Base-by-base conservation (phyloP, 805 yeast species). In the Candida oleophila region DNA sequence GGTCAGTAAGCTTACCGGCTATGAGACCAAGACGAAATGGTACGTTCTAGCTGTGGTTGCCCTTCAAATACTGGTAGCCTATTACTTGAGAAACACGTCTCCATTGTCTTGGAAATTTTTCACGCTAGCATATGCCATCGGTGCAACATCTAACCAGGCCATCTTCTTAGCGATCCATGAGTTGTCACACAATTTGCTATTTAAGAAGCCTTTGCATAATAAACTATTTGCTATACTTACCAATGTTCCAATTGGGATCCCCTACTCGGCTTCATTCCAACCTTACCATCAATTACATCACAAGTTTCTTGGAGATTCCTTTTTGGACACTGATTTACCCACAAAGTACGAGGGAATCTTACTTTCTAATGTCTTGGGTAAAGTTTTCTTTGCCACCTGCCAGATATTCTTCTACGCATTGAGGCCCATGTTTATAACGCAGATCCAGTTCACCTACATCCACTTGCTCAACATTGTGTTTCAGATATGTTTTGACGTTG, bases 201-300 rank as follows among this genome's bases (percentile, higher is more conserved):
- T 90, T 77, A 86, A 80, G 55, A 81, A 78, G 53, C 95, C 96
- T 0, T 38, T 88, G 1, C 79, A 83, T 62, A 90, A 90, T 67
- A 83, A 87, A 61, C 60, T 89, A 20, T 89, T 85, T 58, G 79
- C 94, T 38, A 84, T 89, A 8, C 70, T 87, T 53, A 78, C 89
- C 33, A 90, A 90, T 62, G 68, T 88, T 34, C 96, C 97, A 1
- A 87, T 90, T 44, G 96, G 97, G 1, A 75, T 90, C 20, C 97
- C 97, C 0, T 90, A 89, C 66, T 80, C 89, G 34, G 96, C 97
- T 0, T 85, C 88, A 50, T 78, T 90, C 71, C 85, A 87, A 50
- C 96, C 96, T 5, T 90, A 90, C 64, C 97, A 90, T 60, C 89
- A 89, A 63, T 71, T 90, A 33, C 97, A 90, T 60, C 97, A 90